Evolutionary conservation across 257 asterid species (phyloP).

Genomic region (Nicotiana undulata): DNA sequence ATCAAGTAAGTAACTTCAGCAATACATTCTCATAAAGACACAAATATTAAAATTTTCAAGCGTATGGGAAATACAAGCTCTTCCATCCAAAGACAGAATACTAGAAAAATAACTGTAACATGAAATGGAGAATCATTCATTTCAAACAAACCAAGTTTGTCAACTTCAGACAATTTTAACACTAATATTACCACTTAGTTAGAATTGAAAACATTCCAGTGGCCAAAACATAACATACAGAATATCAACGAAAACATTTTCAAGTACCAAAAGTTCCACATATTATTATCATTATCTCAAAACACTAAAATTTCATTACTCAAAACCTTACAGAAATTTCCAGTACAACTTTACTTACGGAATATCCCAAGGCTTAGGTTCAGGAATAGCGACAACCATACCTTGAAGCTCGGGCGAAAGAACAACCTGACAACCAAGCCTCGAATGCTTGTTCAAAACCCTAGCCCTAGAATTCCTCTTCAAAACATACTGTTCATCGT

Average conservation of each 20-base stretch:
- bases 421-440: conserved; percentile 43
- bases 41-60: background rate
- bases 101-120: background rate
- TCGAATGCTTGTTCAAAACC: conserved; percentile 38
- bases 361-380: conserved; percentile 44
- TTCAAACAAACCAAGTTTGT: too few species aligned
- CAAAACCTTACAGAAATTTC: conserved; percentile 5
- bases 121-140: background rate
- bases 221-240: background rate
- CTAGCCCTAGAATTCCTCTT: conserved; percentile 53
- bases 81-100: too few species aligned
- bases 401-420: conserved; percentile 40
- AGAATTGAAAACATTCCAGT: background rate
- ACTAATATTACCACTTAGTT: background rate
- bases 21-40: background rate
- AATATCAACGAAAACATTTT: background rate
- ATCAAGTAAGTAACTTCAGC: background rate
- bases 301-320: background rate
- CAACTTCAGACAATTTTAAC: background rate
- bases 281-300: background rate
- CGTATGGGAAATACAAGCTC: too few species aligned
- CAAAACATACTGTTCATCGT: conserved; percentile 41
- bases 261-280: conserved; percentile 2
- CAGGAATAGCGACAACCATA: conserved; percentile 37
- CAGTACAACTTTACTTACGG: conserved; percentile 17